A percentile compares a stretch with the other conserved stretches of the same genome.
Conservation (phyloP, 805 yeast species). For the Maudiozyma serrabonitensis region DNA sequence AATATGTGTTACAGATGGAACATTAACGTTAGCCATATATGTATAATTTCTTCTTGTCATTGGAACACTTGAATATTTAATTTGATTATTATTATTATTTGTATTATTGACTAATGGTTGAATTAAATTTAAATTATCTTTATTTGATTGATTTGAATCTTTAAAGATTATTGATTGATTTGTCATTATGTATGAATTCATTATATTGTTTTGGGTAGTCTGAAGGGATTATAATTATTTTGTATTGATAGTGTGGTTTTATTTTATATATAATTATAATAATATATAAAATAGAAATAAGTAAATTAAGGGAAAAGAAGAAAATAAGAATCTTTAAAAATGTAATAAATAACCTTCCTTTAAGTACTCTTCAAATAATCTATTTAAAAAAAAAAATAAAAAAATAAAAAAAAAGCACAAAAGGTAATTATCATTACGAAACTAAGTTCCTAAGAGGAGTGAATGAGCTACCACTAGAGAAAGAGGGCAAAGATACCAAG, state of each 20-base stretch:
- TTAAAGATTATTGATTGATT: neutral
- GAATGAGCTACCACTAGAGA: no score
- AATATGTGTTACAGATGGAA: neutral
- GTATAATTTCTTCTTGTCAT: slow-evolving; percentile 2
- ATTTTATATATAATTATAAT: neutral
- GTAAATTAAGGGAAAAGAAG: neutral
- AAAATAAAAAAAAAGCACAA: no score
- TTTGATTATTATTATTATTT: neutral
- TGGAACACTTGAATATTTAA: neutral
- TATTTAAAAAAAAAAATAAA: no score
- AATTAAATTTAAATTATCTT: no score
- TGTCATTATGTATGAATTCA: neutral
- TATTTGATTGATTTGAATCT: neutral
- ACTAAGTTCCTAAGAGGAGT: no score
- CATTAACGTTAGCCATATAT: slow-evolving; percentile 2
- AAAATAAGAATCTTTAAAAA: neutral
- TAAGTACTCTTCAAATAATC: neutral
- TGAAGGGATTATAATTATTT: no score
- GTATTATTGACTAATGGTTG: no score
- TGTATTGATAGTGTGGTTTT: neutral
- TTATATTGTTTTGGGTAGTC: neutral
- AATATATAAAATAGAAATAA: neutral
- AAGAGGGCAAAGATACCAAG: no score
- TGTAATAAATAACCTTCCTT: neutral
- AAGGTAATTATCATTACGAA: no score